Conservation (phyloP, 2,329 filamentous ascomycete species). For the Cladosporium sp. region DNA sequence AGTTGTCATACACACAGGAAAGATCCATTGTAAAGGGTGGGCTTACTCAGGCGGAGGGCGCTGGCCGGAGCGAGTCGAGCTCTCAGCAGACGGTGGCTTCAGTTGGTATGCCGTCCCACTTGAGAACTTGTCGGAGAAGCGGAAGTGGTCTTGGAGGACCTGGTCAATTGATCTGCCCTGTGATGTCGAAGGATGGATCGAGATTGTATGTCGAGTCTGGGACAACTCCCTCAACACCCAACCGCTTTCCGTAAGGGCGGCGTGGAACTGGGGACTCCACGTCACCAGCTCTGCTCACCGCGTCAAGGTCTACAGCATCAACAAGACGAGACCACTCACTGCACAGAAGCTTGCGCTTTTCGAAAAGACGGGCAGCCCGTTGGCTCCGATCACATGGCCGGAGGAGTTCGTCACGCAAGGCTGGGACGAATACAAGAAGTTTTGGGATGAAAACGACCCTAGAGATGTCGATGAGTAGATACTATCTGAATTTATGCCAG, state of each 20-base stretch:
- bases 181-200: slow-evolving; percentile 45
- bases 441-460: too few species aligned
- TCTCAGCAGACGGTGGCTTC: slow-evolving; percentile 59
- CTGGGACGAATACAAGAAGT: too few species aligned
- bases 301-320: slow-evolving; percentile 60
- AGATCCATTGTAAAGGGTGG: slow-evolving; percentile 51
- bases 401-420: slow-evolving; percentile 37
- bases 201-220: slow-evolving; percentile 42
- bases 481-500: not conserved
- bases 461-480: not conserved
- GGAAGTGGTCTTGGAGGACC: slow-evolving; percentile 59
- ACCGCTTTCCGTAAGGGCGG: slow-evolving; percentile 40
- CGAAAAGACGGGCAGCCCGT: slow-evolving; percentile 44
- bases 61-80: slow-evolving; percentile 58
- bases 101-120: slow-evolving; percentile 61
- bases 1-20: slow-evolving; percentile 58
- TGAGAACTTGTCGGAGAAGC: slow-evolving; percentile 59
- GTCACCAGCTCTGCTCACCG: slow-evolving; percentile 61
- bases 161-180: slow-evolving; percentile 62
- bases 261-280: slow-evolving; percentile 62
- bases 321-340: slow-evolving; percentile 48
- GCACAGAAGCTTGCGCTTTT: slow-evolving; percentile 49
- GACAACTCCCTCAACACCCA: slow-evolving; percentile 46
- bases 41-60: slow-evolving; percentile 41
- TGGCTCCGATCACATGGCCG: slow-evolving; percentile 54